These are phyloP conservation scores for Tolypocladium sp. DNA, from an alignment of 2,329 filamentous ascomycete genomes.

Conservation along the genomic window DNA sequence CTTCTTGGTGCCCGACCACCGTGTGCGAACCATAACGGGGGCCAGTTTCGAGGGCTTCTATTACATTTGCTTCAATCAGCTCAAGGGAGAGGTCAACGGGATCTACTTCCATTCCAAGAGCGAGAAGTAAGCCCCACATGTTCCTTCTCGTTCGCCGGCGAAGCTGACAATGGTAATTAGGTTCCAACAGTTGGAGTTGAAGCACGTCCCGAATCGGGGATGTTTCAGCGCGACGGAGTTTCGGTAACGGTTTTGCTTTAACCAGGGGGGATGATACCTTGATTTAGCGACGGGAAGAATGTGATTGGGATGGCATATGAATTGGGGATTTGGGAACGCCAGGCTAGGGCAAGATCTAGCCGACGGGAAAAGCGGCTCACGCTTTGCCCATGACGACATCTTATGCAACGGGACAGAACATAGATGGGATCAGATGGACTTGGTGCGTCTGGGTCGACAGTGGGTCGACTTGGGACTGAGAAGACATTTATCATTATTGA, in stretches of 20 bases:
- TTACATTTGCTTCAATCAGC: constrained; percentile 97
- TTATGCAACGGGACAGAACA: background rate
- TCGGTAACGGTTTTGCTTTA: constrained; percentile 18
- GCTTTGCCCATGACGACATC: background rate
- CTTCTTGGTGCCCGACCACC: constrained; percentile 91
- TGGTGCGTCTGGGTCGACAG: background rate
- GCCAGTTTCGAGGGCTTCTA: constrained; percentile 98
- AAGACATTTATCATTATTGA: background rate
- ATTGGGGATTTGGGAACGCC: background rate
- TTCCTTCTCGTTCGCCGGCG: background rate
- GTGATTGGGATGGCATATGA: background rate
- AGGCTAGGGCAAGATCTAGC: background rate
- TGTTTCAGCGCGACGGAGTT: constrained; percentile 87
- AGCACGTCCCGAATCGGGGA: constrained; percentile 76
- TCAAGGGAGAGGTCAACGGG: constrained; percentile 75
- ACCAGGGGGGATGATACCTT: constrained; percentile 2
- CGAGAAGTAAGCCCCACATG: constrained; percentile 64
- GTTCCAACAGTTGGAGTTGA: constrained; percentile 86
- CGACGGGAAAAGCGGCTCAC: background rate
- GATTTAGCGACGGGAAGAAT: constrained; percentile 2
- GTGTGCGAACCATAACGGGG: constrained; percentile 80
- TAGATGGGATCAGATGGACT: background rate
- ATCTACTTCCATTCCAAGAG: constrained; percentile 98
- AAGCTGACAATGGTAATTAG: constrained; percentile 30
- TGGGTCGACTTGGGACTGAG: background rate